Evolutionary conservation across 1,139 yeast genomes (phyloP).

Genomic region (Lizanozyma gosingica): DNA sequence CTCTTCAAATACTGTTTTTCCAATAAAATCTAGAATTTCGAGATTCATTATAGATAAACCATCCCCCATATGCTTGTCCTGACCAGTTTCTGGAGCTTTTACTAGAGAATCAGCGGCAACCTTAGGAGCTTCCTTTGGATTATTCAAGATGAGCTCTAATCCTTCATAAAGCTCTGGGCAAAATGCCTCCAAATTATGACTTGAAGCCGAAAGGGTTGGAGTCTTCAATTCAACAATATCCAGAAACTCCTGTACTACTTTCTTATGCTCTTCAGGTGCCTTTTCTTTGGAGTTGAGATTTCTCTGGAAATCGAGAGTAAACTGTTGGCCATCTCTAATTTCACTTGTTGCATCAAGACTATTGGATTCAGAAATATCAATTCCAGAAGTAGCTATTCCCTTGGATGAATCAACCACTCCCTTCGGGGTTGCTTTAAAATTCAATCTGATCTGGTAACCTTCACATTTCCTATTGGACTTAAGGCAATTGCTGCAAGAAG

Average conservation of each 20-base stretch:
- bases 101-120: neutral
- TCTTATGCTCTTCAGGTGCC: conserved; percentile 7
- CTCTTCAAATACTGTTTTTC: conserved; percentile 7
- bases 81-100: neutral
- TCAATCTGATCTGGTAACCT: conserved; percentile 21
- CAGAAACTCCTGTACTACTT: no score
- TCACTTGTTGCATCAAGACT: conserved; percentile 3
- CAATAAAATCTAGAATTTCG: conserved; percentile 10
- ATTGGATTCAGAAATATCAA: neutral
- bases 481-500: conserved; percentile 22
- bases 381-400: conserved; percentile 1
- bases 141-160: conserved; percentile 4
- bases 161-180: conserved; percentile 11
- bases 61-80: neutral
- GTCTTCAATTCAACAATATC: no score
- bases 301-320: neutral
- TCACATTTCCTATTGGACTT: conserved; percentile 22
- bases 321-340: conserved; percentile 1
- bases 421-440: conserved; percentile 18
- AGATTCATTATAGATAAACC: conserved; percentile 2
- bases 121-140: neutral
- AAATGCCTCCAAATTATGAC: conserved; percentile 10
- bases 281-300: conserved; percentile 1
- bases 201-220: conserved; percentile 3
- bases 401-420: conserved; percentile 1